phyloP scores from a whole-genome alignment of 345 rosid species.

The Brassica rapa region DNA sequence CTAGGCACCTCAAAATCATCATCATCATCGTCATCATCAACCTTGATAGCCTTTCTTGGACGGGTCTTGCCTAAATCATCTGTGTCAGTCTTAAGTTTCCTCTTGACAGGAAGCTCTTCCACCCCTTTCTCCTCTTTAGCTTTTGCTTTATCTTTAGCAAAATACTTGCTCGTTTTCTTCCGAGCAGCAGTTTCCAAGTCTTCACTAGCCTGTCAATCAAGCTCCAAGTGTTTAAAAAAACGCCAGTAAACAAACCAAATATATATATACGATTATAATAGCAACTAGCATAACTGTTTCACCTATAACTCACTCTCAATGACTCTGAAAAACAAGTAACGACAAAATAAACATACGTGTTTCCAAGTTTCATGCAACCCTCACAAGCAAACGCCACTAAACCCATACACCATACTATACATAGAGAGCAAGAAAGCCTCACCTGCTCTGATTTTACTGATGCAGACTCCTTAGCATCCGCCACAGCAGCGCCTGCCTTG shows the following conservation, averaged over 20 bases:
- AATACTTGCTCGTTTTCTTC: constrained; percentile 94
- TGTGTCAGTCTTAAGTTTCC: constrained; percentile 52
- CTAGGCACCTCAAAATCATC: constrained; percentile 64
- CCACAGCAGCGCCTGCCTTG: constrained; percentile 41
- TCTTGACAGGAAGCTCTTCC: constrained; percentile 62
- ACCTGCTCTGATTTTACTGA: constrained; percentile 53
- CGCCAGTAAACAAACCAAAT: not conserved
- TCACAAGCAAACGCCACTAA: too few species aligned
- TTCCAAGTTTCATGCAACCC: not conserved
- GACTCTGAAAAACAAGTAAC: too few species aligned
- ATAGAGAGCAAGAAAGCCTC: too few species aligned
- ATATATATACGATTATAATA: too few species aligned
- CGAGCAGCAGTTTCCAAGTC: constrained; percentile 58
- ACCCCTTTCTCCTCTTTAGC: constrained; percentile 57
- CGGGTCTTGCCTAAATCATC: constrained; percentile 50
- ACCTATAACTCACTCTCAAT: too few species aligned
- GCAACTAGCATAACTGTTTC: too few species aligned
- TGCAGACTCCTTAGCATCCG: constrained; percentile 43
- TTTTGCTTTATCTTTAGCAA: constrained; percentile 65
- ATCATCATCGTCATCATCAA: constrained; percentile 54
- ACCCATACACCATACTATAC: too few species aligned
- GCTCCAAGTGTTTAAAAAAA: constrained; percentile 25
- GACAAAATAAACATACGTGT: too few species aligned
- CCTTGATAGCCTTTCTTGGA: constrained; percentile 52
- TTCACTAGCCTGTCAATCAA: constrained; percentile 45